Evolutionary conservation across 345 rosid species (phyloP).

Genomic region (Pseudoturritis turrita): DNA sequence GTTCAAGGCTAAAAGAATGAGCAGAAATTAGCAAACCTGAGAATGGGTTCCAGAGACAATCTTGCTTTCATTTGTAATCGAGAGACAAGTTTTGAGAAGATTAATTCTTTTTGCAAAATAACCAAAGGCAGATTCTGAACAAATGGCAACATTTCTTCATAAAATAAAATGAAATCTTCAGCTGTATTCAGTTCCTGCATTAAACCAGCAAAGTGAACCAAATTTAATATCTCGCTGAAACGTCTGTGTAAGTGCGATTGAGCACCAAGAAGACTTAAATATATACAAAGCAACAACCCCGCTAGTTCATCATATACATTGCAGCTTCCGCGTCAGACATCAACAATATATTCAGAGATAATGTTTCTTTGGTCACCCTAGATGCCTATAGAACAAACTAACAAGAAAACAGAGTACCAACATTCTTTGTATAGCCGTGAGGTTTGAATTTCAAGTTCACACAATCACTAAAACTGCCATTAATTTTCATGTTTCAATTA

Average conservation of each 20-base stretch:
- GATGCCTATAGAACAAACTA: neutral
- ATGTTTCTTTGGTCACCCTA: neutral
- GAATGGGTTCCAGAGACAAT: slow-evolving; percentile 83
- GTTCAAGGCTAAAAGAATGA: slow-evolving; percentile 3
- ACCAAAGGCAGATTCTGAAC: slow-evolving; percentile 68
- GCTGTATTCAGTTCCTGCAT: slow-evolving; percentile 88
- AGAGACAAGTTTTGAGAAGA: slow-evolving; percentile 57
- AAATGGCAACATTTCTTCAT: slow-evolving; percentile 64
- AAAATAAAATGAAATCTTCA: slow-evolving; percentile 78
- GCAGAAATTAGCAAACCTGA: slow-evolving; percentile 45
- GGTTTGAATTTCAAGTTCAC: neutral
- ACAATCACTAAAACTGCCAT: neutral
- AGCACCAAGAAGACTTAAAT: slow-evolving; percentile 1
- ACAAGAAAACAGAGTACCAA: neutral
- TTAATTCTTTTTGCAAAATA: slow-evolving; percentile 58
- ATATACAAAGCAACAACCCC: neutral
- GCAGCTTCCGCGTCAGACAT: neutral
- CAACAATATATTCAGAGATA: neutral
- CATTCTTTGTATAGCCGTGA: neutral
- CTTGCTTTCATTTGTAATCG: slow-evolving; percentile 81
- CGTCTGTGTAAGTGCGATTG: neutral
- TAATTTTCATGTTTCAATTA: neutral
- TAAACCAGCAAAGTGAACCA: slow-evolving; percentile 6
- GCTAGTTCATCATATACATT: neutral
- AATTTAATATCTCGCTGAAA: neutral